Conservation (phyloP, 139 green algal genomes). For the Chlamydomonas eustigma region DNA sequence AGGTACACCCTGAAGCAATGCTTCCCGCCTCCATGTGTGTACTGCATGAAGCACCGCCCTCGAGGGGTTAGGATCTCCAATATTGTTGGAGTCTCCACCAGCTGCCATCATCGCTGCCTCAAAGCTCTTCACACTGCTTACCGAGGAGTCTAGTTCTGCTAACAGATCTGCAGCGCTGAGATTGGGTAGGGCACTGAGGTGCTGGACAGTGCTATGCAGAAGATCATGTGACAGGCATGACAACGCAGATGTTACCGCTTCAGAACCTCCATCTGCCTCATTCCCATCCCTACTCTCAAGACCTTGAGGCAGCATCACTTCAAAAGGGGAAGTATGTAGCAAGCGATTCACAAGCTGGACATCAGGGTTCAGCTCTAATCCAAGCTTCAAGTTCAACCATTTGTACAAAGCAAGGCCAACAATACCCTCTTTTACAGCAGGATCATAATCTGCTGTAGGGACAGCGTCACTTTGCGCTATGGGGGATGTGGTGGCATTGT, state of each 20-base stretch:
- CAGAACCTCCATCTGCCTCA: not conserved
- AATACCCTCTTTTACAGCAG: not conserved
- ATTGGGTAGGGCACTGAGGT: not conserved
- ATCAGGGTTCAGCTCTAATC: not conserved
- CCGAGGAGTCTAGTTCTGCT: no score
- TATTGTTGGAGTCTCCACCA: no score
- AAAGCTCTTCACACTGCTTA: no score
- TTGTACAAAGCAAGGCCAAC: not conserved
- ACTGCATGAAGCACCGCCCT: not conserved
- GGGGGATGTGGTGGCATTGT: not conserved
- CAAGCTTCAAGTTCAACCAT: not conserved
- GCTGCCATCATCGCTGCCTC: no score
- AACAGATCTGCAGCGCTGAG: not conserved
- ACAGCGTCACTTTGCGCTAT: no score
- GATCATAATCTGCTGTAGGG: no score
- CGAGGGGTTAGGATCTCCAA: no score
- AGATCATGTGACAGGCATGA: not conserved
- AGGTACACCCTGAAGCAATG: not conserved
- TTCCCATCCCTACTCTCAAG: not conserved
- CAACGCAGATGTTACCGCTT: not conserved
- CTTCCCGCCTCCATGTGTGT: not conserved
- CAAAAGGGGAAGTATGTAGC: slow-evolving; percentile 6
- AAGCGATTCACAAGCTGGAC: not conserved
- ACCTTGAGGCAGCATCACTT: not conserved
- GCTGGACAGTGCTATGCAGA: not conserved